These are phyloP conservation scores for Curvularia hawaiiensis DNA, from an alignment of 2,329 filamentous ascomycete genomes.

Conservation along the genomic window DNA sequence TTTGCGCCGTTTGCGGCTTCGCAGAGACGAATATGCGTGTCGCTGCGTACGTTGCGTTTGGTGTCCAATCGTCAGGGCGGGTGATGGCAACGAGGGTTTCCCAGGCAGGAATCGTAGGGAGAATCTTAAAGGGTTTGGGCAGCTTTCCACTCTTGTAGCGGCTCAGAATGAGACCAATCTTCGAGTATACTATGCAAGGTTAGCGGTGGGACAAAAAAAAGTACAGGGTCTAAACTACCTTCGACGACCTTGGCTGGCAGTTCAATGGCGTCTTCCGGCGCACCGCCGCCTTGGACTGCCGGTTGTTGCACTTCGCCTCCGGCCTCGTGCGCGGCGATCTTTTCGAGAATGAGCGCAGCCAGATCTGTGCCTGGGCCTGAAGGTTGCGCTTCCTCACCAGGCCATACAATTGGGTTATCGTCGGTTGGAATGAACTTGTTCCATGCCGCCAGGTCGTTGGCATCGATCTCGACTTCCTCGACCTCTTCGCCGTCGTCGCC, in stretches of 20 bases:
- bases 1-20: conserved; percentile 78
- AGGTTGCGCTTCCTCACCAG: conserved; percentile 56
- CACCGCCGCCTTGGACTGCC: conserved; percentile 58
- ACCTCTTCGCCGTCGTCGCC: conserved; percentile 78
- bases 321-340: conserved; percentile 91
- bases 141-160: conserved; percentile 96
- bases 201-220: conserved; percentile 5
- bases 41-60: conserved; percentile 84
- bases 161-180: conserved; percentile 87
- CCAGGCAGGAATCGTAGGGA: conserved; percentile 92
- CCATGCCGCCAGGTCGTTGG: conserved; percentile 86
- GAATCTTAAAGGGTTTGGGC: conserved; percentile 96
- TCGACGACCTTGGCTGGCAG: conserved; percentile 91
- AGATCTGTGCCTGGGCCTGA: conserved; percentile 69
- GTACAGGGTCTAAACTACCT: conserved; percentile 20
- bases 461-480: conserved; percentile 77
- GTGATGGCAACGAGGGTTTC: conserved; percentile 85
- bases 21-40: conserved; percentile 91
- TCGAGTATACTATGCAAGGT: conserved; percentile 71
- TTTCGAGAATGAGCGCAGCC: conserved; percentile 89
- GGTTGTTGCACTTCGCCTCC: conserved; percentile 54
- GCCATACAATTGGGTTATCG: conserved; percentile 75
- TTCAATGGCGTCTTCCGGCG: conserved; percentile 80
- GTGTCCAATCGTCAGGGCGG: conserved; percentile 76
- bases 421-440: conserved; percentile 83